phyloP scores from a whole-genome alignment of 495 filamentous ascomycete species.

The Penicillium odoratum region DNA sequence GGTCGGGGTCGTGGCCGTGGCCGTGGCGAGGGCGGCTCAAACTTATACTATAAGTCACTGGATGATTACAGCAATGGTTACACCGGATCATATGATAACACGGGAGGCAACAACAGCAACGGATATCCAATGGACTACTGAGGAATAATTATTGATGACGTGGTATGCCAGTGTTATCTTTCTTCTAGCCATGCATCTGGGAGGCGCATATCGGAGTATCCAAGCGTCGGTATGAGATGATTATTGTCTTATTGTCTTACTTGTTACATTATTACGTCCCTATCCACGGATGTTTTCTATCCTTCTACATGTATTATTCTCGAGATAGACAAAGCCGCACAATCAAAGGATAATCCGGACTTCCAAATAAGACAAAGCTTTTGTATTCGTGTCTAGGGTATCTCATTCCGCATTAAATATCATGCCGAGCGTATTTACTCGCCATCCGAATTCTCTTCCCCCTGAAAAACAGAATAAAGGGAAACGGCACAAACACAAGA shows the following conservation, averaged over 20 bases:
- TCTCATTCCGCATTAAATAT: constrained; percentile 1
- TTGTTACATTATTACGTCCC: too few relatives aligned
- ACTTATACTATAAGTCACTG: constrained; percentile 37
- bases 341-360: too few relatives aligned
- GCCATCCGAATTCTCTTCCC: constrained; percentile 28
- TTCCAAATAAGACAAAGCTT: not conserved
- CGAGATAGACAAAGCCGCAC: not conserved
- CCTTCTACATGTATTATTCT: not conserved
- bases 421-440: constrained; percentile 26
- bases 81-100: constrained; percentile 26
- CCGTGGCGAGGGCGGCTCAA: constrained; percentile 35
- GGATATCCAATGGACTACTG: constrained; percentile 45
- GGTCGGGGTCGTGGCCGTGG: constrained; percentile 34
- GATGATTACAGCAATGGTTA: constrained; percentile 36
- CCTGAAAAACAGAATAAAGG: constrained; percentile 34
- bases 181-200: not conserved
- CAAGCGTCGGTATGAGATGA: not conserved
- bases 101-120: constrained; percentile 19
- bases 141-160: constrained; percentile 4
- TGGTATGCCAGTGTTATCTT: not conserved
- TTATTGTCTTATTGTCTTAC: not conserved
- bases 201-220: not conserved
- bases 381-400: not conserved
- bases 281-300: not conserved
- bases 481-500: constrained; percentile 40